Conservation (phyloP, 805 yeast species). For the Kodamaea laetipori region DNA sequence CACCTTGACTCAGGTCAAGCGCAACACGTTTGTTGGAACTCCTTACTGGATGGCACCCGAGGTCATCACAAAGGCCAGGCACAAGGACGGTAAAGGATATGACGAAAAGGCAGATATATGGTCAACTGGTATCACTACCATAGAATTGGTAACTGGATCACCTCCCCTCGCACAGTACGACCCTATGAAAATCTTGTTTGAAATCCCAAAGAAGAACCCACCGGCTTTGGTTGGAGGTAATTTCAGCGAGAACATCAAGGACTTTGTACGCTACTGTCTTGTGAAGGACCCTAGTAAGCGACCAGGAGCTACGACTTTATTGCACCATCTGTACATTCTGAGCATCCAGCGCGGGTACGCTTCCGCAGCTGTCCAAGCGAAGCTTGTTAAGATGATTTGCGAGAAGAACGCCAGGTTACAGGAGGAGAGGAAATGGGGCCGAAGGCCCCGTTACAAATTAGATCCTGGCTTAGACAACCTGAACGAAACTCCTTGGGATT, state of each 20-base stretch:
- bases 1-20: conserved; percentile 50
- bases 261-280: conserved; percentile 67
- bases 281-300: conserved; percentile 65
- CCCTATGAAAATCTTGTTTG: conserved; percentile 75
- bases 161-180: conserved; percentile 78
- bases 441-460: conserved; percentile 9
- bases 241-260: conserved; percentile 56
- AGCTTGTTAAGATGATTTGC: conserved; percentile 39
- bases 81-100: conserved; percentile 52
- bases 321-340: conserved; percentile 55
- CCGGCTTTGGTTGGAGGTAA: conserved; percentile 54
- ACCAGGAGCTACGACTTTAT: conserved; percentile 59
- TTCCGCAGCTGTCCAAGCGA: conserved; percentile 22
- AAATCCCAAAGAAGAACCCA: conserved; percentile 65
- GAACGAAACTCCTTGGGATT: conserved; percentile 19
- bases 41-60: conserved; percentile 99
- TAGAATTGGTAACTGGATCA: conserved; percentile 77
- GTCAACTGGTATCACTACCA: conserved; percentile 92
- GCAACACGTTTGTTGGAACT: conserved; percentile 88
- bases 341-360: conserved; percentile 21
- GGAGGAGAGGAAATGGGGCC: conserved; percentile 4
- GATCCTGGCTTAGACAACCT: not conserved
- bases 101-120: conserved; percentile 90
- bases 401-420: conserved; percentile 31
- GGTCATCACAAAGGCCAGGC: conserved; percentile 53